phyloP scores from a whole-genome alignment of 2,329 filamentous ascomycete genomes.

The Neofusicoccum sp. region DNA sequence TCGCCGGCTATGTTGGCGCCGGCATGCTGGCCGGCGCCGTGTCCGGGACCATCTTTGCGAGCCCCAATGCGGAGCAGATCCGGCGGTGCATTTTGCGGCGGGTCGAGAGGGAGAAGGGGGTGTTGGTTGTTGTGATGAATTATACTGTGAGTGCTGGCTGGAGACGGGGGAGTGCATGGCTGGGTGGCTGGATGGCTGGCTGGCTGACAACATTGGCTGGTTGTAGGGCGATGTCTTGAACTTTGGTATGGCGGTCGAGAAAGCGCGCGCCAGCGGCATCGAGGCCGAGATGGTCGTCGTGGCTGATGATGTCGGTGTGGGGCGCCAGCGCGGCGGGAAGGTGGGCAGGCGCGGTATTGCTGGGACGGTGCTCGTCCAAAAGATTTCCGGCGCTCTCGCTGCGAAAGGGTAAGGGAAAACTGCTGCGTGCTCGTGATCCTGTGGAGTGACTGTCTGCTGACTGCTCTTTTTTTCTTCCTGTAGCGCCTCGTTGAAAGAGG shows the following conservation, averaged over 20 bases:
- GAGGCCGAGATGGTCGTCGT: conserved; percentile 87
- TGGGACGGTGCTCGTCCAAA: conserved; percentile 86
- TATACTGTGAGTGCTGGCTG: conserved; percentile 60
- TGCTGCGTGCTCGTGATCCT: neutral
- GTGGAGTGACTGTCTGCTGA: neutral
- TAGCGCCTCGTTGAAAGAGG: conserved; percentile 61
- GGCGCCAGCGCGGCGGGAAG: conserved; percentile 78
- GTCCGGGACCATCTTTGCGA: conserved; percentile 83
- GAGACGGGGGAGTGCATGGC: no score
- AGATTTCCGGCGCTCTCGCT: conserved; percentile 82
- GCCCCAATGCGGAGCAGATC: conserved; percentile 78
- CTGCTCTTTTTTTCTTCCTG: neutral
- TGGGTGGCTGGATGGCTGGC: no score
- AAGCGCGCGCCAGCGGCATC: conserved; percentile 76
- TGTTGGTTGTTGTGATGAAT: conserved; percentile 93
- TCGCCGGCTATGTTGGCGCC: conserved; percentile 78
- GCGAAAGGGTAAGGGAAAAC: conserved; percentile 57
- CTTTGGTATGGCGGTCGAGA: conserved; percentile 91
- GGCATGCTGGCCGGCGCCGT: conserved; percentile 80
- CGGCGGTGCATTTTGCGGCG: conserved; percentile 70
- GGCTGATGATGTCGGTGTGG: conserved; percentile 88
- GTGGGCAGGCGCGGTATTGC: conserved; percentile 89
- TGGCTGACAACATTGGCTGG: neutral
- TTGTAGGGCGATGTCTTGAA: conserved; percentile 64
- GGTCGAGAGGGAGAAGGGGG: conserved; percentile 69